phyloP scores from a whole-genome alignment of 2,329 filamentous ascomycete genomes.

The Colletotrichum coccodes region DNA sequence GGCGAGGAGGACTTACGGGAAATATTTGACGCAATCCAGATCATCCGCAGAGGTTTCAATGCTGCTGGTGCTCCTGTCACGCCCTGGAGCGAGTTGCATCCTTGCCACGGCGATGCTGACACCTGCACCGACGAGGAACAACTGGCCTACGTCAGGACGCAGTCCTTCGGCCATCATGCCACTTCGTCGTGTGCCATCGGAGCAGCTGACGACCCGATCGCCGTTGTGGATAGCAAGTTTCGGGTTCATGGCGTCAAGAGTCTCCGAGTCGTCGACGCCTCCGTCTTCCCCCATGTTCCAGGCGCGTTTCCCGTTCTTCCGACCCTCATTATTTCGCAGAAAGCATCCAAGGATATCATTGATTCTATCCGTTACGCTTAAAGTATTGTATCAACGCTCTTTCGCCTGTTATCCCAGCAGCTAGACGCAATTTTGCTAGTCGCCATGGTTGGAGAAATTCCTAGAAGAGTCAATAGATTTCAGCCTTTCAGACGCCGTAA shows the following conservation, averaged over 20 bases:
- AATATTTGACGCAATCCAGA: too few relatives aligned
- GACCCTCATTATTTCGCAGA: conserved; percentile 7
- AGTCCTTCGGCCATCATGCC: conserved; percentile 65
- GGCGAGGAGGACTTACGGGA: too few relatives aligned
- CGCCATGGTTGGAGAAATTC: too few relatives aligned
- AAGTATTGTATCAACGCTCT: too few relatives aligned
- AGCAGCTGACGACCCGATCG: conserved; percentile 57
- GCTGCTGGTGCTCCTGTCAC: conserved; percentile 29
- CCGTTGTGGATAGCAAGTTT: conserved; percentile 65
- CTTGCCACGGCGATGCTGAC: conserved; percentile 36
- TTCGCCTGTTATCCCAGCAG: too few relatives aligned
- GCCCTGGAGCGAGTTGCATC: conserved; percentile 44
- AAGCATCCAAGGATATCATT: conserved; percentile 14
- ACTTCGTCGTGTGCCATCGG: conserved; percentile 65
- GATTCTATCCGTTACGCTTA: too few relatives aligned
- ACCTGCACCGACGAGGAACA: conserved; percentile 42
- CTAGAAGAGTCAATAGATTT: too few relatives aligned
- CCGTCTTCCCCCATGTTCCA: conserved; percentile 55
- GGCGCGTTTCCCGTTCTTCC: conserved; percentile 8
- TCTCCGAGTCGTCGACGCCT: conserved; percentile 71
- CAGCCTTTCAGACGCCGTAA: too few relatives aligned
- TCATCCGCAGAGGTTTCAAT: conserved; percentile 36
- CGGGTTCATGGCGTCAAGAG: conserved; percentile 62
- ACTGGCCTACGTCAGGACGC: conserved; percentile 40
- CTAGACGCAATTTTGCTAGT: too few relatives aligned